These are phyloP conservation scores for Achaetomiella virescens DNA, from an alignment of 495 filamentous ascomycete genomes.

Conservation along the genomic window DNA sequence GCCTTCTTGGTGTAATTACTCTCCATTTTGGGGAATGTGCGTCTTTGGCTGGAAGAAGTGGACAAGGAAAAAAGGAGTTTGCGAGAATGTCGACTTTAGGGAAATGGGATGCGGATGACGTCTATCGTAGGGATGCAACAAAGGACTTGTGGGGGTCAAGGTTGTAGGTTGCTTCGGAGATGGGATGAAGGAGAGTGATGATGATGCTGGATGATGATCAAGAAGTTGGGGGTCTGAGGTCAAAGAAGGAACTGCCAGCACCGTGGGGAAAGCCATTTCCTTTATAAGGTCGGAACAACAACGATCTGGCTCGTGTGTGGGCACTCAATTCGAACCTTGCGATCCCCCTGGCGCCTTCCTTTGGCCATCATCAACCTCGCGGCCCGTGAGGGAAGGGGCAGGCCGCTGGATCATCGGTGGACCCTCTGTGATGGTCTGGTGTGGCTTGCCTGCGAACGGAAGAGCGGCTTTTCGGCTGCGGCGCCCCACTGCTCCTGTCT, in stretches of 20 bases:
- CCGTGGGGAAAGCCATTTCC: neutral
- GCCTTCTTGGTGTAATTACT: conserved; percentile 56
- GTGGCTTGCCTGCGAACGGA: conserved; percentile 7
- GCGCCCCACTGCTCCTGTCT: neutral
- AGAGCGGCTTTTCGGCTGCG: conserved; percentile 2
- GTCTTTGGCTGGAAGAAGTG: neutral
- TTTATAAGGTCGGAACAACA: neutral
- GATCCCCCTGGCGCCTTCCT: conserved; percentile 1
- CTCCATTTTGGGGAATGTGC: conserved; percentile 7
- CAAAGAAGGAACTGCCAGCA: neutral
- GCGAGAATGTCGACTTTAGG: neutral
- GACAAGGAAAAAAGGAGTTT: neutral
- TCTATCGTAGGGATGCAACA: neutral
- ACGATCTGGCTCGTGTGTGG: neutral
- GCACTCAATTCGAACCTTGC: neutral
- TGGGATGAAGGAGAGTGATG: neutral
- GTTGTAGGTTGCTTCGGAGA: neutral
- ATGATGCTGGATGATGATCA: neutral
- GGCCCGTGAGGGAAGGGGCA: neutral
- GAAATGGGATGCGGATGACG: neutral
- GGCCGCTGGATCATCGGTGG: conserved; percentile 10
- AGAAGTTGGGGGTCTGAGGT: neutral
- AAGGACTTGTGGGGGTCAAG: neutral
- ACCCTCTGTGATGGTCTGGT: conserved; percentile 1
- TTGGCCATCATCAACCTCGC: neutral